Conservation (phyloP, 2,329 filamentous ascomycete species). For the Fonsecaea multimorphosa region DNA sequence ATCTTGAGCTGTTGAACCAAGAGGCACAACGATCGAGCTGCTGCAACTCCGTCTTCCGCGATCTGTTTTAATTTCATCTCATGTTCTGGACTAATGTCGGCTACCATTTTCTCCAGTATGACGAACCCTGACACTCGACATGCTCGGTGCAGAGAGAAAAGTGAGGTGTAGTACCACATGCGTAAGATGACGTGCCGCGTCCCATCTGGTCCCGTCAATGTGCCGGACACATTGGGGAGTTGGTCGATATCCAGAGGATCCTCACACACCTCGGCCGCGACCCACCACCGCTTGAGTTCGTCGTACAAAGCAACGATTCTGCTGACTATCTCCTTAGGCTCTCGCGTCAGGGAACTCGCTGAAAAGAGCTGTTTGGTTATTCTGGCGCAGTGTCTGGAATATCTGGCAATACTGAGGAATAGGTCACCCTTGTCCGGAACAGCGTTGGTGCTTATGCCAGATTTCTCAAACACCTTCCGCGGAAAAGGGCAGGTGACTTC, state of each 20-base stretch:
- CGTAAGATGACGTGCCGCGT: conserved; percentile 1
- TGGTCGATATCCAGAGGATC: conserved; percentile 4
- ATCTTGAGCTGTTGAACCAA: conserved; percentile 2
- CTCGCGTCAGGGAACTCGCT: not conserved
- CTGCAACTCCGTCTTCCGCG: conserved; percentile 37
- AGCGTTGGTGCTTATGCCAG: conserved; percentile 9
- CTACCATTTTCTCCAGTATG: conserved; percentile 1
- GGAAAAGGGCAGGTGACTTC: conserved; percentile 4
- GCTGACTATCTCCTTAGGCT: not conserved
- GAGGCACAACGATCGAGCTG: not conserved
- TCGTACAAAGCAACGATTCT: not conserved
- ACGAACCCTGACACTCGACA: conserved; percentile 5
- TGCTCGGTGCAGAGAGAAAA: conserved; percentile 5
- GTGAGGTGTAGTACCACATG: conserved; percentile 5
- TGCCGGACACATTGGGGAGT: conserved; percentile 2
- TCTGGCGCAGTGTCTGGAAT: conserved; percentile 3
- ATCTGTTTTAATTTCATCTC: conserved; percentile 21
- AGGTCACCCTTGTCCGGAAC: conserved; percentile 13
- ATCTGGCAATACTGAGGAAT: conserved; percentile 3
- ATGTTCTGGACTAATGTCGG: conserved; percentile 6
- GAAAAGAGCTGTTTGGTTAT: conserved; percentile 6
- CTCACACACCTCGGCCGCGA: not conserved
- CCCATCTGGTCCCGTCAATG: not conserved
- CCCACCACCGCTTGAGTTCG: not conserved
- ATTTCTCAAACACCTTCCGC: conserved; percentile 6